phyloP scores from a whole-genome alignment of 306 rosid species.

The Casuarina cunninghamiana region DNA sequence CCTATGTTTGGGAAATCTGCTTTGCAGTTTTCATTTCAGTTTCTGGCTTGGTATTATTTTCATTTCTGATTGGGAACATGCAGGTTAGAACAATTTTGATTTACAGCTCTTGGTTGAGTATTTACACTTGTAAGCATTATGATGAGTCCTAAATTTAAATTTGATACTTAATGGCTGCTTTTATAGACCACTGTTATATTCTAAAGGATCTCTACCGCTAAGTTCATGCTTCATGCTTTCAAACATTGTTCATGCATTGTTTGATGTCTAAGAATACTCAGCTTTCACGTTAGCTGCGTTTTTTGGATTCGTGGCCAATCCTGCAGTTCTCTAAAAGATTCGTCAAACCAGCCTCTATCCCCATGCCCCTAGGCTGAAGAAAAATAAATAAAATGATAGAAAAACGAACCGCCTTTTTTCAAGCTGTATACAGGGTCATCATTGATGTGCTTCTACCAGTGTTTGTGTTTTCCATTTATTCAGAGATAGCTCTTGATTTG shows the following conservation, averaged over 20 bases:
- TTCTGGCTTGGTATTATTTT: slow-evolving; percentile 79
- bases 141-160: slow-evolving; percentile 22
- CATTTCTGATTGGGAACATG: slow-evolving; percentile 91
- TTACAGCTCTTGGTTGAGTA: slow-evolving; percentile 7
- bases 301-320: neutral
- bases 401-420: neutral
- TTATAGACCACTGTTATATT: neutral
- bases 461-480: neutral
- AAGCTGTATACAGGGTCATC: neutral
- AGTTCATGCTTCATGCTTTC: neutral
- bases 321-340: neutral
- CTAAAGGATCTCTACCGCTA: neutral
- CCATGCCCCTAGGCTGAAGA: neutral
- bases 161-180: neutral
- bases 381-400: neutral
- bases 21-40: slow-evolving; percentile 92
- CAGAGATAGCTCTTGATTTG: neutral
- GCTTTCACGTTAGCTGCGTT: neutral
- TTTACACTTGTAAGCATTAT: slow-evolving; percentile 11
- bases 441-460: neutral
- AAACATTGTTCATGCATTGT: neutral
- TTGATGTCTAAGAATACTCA: neutral
- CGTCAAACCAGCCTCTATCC: neutral
- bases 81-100: slow-evolving; percentile 62
- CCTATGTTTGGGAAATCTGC: slow-evolving; percentile 83